Evolutionary conservation across 306 rosid species (phyloP).

Genomic region (Elaeagnus macrophylla): DNA sequence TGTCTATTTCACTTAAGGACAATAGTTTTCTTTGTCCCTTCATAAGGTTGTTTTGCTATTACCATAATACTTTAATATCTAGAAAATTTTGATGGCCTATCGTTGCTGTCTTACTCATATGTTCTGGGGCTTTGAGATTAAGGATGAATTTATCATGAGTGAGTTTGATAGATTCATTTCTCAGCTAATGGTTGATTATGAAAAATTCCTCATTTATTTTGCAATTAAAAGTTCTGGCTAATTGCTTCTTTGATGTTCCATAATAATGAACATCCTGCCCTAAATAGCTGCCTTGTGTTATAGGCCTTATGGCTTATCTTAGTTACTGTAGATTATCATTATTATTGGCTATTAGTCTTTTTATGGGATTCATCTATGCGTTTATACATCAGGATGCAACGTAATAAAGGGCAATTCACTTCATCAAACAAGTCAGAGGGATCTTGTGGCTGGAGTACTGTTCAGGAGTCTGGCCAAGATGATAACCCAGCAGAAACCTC

Average conservation of each 20-base stretch:
- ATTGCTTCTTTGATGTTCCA: neutral
- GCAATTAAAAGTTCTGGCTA: no score
- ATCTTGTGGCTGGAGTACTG: slow-evolving; percentile 46
- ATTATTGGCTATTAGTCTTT: slow-evolving; percentile 5
- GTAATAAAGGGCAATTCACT: slow-evolving; percentile 92
- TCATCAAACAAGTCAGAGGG: slow-evolving; percentile 83
- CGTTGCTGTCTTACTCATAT: no score
- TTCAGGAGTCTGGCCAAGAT: slow-evolving; percentile 70
- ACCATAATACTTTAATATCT: no score
- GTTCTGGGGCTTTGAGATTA: no score
- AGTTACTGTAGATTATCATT: neutral
- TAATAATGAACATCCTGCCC: neutral
- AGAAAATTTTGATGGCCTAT: no score
- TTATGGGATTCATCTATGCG: slow-evolving; percentile 22
- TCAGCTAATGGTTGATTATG: no score
- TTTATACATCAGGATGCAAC: slow-evolving; percentile 68
- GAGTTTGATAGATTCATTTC: no score
- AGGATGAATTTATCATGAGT: no score
- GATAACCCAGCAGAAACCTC: slow-evolving; percentile 52
- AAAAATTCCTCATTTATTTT: no score
- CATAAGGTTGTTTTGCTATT: no score
- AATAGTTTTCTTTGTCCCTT: no score
- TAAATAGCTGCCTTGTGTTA: neutral
- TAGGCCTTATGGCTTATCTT: neutral
- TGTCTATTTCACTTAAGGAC: no score